Conservation (phyloP, 768 basidiomycete genomes). For the Macrocybe gigantea region DNA sequence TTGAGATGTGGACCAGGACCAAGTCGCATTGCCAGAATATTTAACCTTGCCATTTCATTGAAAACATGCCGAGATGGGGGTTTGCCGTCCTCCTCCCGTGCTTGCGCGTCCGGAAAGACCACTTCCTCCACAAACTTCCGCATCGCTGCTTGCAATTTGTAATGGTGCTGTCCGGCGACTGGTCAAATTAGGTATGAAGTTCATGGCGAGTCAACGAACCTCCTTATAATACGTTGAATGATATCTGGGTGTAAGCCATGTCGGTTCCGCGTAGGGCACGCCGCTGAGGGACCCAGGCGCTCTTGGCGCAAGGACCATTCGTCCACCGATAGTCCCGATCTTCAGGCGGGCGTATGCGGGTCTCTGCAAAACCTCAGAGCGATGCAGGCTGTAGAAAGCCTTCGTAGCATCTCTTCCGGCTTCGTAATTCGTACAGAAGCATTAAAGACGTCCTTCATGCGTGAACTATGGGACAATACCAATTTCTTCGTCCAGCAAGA, state of each 20-base stretch:
- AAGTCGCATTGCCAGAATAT: constrained; percentile 87
- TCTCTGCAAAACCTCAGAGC: constrained; percentile 59
- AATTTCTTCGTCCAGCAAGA: constrained; percentile 69
- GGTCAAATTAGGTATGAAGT: background rate
- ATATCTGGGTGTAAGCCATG: constrained; percentile 63
- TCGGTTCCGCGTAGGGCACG: constrained; percentile 79
- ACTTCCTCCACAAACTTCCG: constrained; percentile 67
- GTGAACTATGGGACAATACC: constrained; percentile 31
- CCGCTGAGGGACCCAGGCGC: constrained; percentile 49
- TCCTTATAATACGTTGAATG: constrained; percentile 76
- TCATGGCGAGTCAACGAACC: constrained; percentile 25
- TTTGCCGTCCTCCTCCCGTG: constrained; percentile 84
- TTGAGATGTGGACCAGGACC: constrained; percentile 94
- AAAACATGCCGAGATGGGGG: constrained; percentile 72
- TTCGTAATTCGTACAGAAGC: constrained; percentile 13
- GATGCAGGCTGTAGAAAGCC: constrained; percentile 73
- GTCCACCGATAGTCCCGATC: constrained; percentile 57
- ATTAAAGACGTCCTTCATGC: background rate
- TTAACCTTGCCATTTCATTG: constrained; percentile 81
- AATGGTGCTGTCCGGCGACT: constrained; percentile 38
- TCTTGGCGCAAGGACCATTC: constrained; percentile 40
- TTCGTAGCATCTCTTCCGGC: constrained; percentile 79
- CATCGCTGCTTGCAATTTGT: constrained; percentile 47
- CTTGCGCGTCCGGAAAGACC: constrained; percentile 48
- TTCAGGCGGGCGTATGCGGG: constrained; percentile 61